A percentile compares a stretch with the other conserved stretches of the same genome.
These are phyloP conservation scores for Coprinopsis sp. DNA, from an alignment of 768 basidiomycete genomes.

Conservation along the genomic window DNA sequence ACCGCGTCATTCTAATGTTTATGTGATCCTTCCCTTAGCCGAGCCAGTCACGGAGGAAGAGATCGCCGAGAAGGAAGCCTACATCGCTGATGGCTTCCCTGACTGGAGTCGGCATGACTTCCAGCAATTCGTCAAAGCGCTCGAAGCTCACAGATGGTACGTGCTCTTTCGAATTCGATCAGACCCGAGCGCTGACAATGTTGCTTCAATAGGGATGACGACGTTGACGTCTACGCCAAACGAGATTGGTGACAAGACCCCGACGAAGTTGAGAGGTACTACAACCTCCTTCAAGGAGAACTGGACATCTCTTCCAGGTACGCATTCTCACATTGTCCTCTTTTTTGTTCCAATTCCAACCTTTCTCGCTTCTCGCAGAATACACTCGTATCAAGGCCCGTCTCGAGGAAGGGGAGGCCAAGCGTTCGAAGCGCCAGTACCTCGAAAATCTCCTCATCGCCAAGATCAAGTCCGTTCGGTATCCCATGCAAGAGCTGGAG, in stretches of 20 bases:
- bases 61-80: conserved; percentile 70
- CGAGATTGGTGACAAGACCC: conserved; percentile 81
- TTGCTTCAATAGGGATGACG: conserved; percentile 50
- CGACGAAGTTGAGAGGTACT: conserved; percentile 78
- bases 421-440: conserved; percentile 81
- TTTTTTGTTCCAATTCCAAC: background rate
- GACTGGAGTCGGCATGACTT: conserved; percentile 93
- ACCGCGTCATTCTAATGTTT: no score
- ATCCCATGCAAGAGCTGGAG: conserved; percentile 96
- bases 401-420: conserved; percentile 84
- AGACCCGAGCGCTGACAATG: background rate
- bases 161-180: conserved; percentile 16
- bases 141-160: conserved; percentile 70
- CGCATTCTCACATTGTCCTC: conserved; percentile 17
- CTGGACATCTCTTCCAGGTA: conserved; percentile 80
- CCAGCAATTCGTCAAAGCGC: conserved; percentile 79
- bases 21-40: conserved; percentile 47
- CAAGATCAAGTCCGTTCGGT: conserved; percentile 79
- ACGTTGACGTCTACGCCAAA: conserved; percentile 65
- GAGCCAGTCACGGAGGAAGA: conserved; percentile 91
- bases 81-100: conserved; percentile 74
- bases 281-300: conserved; percentile 84
- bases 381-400: conserved; percentile 77
- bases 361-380: conserved; percentile 43
- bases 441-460: conserved; percentile 71